A percentile compares a stretch with the other conserved stretches of the same genome.
Evolutionary conservation across 2,329 filamentous ascomycete genomes (phyloP).

Genomic region (Xylaria hypoxylon): DNA sequence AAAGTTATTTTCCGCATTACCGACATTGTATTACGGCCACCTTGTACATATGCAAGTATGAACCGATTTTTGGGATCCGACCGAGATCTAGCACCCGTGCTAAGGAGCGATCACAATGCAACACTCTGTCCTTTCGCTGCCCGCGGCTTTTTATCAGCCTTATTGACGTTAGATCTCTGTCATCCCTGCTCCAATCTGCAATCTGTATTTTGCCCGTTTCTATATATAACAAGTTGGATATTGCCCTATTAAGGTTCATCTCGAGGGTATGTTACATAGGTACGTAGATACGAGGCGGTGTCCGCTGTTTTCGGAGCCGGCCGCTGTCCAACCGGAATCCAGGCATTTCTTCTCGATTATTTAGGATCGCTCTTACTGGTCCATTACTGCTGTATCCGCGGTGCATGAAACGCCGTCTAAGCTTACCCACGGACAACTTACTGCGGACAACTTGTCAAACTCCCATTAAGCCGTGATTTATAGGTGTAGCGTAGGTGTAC

Average conservation of each 20-base stretch:
- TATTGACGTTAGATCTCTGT: conserved; percentile 2
- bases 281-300: conserved; percentile 6
- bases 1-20: conserved; percentile 28
- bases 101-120: conserved; percentile 21
- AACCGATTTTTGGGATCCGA: conserved; percentile 34
- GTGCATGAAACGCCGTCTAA: conserved; percentile 25
- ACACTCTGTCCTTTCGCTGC: conserved; percentile 17
- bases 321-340: conserved; percentile 33
- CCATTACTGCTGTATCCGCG: background rate
- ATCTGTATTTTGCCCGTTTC: conserved; percentile 18
- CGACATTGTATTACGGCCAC: conserved; percentile 26
- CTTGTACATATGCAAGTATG: conserved; percentile 39
- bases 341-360: conserved; percentile 22
- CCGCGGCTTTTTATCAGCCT: conserved; percentile 21
- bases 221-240: conserved; percentile 23
- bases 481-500: background rate
- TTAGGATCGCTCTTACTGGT: conserved; percentile 23
- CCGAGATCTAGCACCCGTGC: conserved; percentile 22
- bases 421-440: conserved; percentile 14
- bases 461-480: conserved; percentile 1
- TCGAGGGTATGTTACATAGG: background rate
- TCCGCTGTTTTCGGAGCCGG: conserved; percentile 35
- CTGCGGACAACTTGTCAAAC: conserved; percentile 2
- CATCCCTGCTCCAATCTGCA: conserved; percentile 9
- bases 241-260: background rate